These are phyloP conservation scores for Cyberlindnera americana DNA, from an alignment of 805 yeast species.

Conservation along the genomic window DNA sequence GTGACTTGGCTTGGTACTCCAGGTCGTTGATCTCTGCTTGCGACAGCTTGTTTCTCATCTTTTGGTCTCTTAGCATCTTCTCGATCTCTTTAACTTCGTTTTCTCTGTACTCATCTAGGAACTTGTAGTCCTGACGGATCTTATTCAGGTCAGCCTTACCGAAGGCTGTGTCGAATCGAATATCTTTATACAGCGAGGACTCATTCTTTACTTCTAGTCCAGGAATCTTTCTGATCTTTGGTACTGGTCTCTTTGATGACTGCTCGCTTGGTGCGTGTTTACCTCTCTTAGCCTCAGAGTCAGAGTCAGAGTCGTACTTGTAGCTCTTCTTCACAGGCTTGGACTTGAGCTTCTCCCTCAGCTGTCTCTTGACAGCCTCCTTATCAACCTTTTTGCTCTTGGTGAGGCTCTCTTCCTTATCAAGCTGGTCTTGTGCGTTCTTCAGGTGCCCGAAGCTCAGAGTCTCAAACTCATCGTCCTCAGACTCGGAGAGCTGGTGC, in stretches of 20 bases:
- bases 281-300: slow-evolving; percentile 22
- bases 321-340: slow-evolving; percentile 28
- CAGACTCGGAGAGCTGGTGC: slow-evolving; percentile 21
- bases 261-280: slow-evolving; percentile 89
- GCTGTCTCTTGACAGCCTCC: slow-evolving; percentile 1
- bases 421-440: slow-evolving; percentile 49
- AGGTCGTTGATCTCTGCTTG: slow-evolving; percentile 48
- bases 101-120: slow-evolving; percentile 81
- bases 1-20: slow-evolving; percentile 55
- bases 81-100: slow-evolving; percentile 64
- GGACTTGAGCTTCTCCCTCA: too few species aligned
- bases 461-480: slow-evolving; percentile 42
- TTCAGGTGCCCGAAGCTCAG: slow-evolving; percentile 66
- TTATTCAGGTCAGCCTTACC: slow-evolving; percentile 74
- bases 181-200: slow-evolving; percentile 59
- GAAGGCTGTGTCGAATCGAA: slow-evolving; percentile 85
- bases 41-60: slow-evolving; percentile 38
- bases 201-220: slow-evolving; percentile 48
- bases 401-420: slow-evolving; percentile 18
- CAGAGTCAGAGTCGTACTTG: slow-evolving; percentile 24
- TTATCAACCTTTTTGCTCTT: slow-evolving; percentile 6
- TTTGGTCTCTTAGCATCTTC: slow-evolving; percentile 48
- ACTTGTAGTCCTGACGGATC: slow-evolving; percentile 74
- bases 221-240: slow-evolving; percentile 69
- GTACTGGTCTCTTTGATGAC: slow-evolving; percentile 69